These are phyloP conservation scores for Berberis thunbergii DNA, from an alignment of 164 flowering plant genomes.

Conservation along the genomic window DNA sequence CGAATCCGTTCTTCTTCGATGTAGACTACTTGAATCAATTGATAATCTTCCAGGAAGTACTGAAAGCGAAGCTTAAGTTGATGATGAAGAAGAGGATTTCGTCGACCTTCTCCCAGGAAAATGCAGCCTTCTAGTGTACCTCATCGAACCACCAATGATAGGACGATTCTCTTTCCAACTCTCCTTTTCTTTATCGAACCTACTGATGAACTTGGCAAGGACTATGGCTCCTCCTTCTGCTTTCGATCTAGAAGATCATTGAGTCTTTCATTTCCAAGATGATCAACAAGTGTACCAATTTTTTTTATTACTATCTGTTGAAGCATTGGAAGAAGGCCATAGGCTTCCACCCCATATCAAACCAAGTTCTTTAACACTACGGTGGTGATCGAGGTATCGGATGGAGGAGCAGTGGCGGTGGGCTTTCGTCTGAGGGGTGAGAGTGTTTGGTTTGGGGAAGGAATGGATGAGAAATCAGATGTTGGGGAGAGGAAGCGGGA, in stretches of 20 bases:
- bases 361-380: too few species aligned
- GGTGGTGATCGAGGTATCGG: too few species aligned
- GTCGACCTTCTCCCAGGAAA: conserved; percentile 16
- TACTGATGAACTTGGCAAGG: conserved; percentile 16
- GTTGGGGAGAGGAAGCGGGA: conserved; percentile 54
- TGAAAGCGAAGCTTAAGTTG: too few species aligned
- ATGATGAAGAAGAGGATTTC: too few species aligned
- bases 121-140: conserved; percentile 26
- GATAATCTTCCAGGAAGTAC: too few species aligned
- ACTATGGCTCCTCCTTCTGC: background rate
- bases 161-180: conserved; percentile 42
- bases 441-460: too few species aligned
- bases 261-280: conserved; percentile 39
- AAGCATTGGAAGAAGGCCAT: conserved; percentile 41
- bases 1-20: too few species aligned
- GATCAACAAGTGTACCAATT: conserved; percentile 39
- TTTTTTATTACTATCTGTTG: too few species aligned
- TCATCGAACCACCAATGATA: conserved; percentile 42
- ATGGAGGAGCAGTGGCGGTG: too few species aligned
- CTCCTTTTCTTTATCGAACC: conserved; percentile 22
- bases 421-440: too few species aligned
- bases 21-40: too few species aligned
- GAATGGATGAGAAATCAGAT: conserved; percentile 9
- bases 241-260: conserved; percentile 22
- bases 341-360: conserved; percentile 19